Percentiles rank a stretch among this genome's conserved stretches.
Conservation (phyloP, 345 rosid genomes). For the Acer saccharum region DNA sequence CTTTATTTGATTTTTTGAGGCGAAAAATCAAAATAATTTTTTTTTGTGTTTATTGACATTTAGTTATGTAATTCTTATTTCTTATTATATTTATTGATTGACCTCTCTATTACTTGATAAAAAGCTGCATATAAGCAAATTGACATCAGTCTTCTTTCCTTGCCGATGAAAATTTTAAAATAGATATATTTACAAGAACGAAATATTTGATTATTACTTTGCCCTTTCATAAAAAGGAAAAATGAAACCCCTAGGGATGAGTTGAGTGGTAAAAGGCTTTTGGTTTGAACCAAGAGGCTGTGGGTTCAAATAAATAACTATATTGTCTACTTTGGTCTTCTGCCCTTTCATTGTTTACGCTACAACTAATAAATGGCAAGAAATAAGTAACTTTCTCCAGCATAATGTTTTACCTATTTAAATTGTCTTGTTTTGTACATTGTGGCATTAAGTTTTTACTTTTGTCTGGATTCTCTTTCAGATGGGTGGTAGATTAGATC, state of each 20-base stretch:
- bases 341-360: not conserved
- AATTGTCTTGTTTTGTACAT: not conserved
- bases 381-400: not conserved
- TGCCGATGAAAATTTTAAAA: not conserved
- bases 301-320: not conserved
- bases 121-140: not conserved
- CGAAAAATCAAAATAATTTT: not conserved
- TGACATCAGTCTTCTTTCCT: not conserved
- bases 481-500: constrained; percentile 84
- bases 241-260: not conserved
- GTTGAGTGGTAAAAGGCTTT: not conserved
- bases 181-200: not conserved
- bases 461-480: constrained; percentile 29
- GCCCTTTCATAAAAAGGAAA: not conserved
- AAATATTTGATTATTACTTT: not conserved
- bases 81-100: not conserved
- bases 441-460: constrained; percentile 2
- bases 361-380: not conserved
- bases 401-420: not conserved
- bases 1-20: not conserved
- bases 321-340: not conserved
- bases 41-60: not conserved
- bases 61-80: not conserved
- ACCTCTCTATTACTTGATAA: not conserved
- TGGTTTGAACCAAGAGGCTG: not conserved